Conservation (phyloP, 768 basidiomycete genomes). For the Amanita rubescens region DNA sequence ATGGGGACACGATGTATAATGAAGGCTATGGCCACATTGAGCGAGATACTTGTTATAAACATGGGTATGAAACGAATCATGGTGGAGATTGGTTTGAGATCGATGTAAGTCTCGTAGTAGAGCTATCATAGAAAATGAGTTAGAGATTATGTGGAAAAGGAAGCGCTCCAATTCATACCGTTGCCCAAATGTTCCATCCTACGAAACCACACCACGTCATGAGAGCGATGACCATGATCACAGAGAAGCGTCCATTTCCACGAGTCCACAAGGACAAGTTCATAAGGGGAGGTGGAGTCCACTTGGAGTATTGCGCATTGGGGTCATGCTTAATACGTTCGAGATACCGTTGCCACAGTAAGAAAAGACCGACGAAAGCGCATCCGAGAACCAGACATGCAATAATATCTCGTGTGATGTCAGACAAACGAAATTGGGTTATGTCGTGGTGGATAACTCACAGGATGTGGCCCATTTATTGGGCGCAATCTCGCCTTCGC, state of each 20-base stretch:
- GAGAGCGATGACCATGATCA: slow-evolving; percentile 50
- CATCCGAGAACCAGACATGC: slow-evolving; percentile 58
- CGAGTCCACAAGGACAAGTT: slow-evolving; percentile 51
- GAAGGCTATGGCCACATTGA: neutral
- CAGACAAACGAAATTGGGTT: slow-evolving; percentile 11
- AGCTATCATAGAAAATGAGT: slow-evolving; percentile 31
- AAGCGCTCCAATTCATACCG: slow-evolving; percentile 9
- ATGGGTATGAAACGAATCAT: slow-evolving; percentile 68
- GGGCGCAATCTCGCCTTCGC: slow-evolving; percentile 51
- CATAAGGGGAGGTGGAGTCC: slow-evolving; percentile 52
- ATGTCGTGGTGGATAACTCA: slow-evolving; percentile 11
- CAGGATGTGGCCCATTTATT: slow-evolving; percentile 49
- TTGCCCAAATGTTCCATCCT: slow-evolving; percentile 35
- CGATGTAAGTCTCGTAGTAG: slow-evolving; percentile 63
- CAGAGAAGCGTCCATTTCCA: slow-evolving; percentile 51
- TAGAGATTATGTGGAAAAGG: neutral
- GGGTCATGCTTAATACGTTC: slow-evolving; percentile 31
- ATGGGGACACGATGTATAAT: neutral
- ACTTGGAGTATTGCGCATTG: slow-evolving; percentile 15
- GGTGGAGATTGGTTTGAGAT: slow-evolving; percentile 46
- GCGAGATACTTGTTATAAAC: neutral
- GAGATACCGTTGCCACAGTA: slow-evolving; percentile 60
- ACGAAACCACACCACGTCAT: slow-evolving; percentile 51
- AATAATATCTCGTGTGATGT: slow-evolving; percentile 50
- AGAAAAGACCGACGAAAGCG: slow-evolving; percentile 45